phyloP scores from a whole-genome alignment of 345 rosid genomes.

The Eucalyptus decipiens region DNA sequence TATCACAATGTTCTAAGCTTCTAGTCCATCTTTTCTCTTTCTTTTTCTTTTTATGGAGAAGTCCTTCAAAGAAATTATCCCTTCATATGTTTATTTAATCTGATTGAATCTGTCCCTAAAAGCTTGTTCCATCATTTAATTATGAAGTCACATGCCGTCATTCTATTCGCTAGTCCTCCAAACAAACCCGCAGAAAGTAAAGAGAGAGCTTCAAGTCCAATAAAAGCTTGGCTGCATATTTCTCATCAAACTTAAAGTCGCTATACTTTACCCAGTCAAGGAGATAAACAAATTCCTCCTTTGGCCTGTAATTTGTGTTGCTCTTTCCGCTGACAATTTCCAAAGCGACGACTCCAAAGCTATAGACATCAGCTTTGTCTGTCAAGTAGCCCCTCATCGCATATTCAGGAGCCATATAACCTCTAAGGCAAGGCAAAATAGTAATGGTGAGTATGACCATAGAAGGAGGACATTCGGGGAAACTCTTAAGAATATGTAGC shows the following conservation, averaged over 20 bases:
- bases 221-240: neutral
- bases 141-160: neutral
- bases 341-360: neutral
- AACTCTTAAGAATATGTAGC: neutral
- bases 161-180: neutral
- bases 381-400: neutral
- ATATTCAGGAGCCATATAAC: constrained; percentile 98
- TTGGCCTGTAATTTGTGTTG: neutral
- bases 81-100: neutral
- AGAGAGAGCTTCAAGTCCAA: neutral
- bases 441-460: neutral
- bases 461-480: neutral
- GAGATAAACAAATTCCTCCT: neutral
- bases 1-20: neutral
- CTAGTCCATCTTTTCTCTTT: neutral
- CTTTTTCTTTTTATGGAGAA: neutral
- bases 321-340: neutral
- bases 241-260: neutral
- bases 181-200: neutral
- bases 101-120: neutral
- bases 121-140: neutral
- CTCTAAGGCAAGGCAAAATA: constrained; percentile 21
- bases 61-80: neutral
- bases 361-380: neutral
- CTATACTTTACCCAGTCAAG: constrained; percentile 65